A percentile compares a stretch with the other conserved stretches of the same genome.
Evolutionary conservation across 306 rosid species (phyloP).

Genomic region (Dicorynia guianensis): DNA sequence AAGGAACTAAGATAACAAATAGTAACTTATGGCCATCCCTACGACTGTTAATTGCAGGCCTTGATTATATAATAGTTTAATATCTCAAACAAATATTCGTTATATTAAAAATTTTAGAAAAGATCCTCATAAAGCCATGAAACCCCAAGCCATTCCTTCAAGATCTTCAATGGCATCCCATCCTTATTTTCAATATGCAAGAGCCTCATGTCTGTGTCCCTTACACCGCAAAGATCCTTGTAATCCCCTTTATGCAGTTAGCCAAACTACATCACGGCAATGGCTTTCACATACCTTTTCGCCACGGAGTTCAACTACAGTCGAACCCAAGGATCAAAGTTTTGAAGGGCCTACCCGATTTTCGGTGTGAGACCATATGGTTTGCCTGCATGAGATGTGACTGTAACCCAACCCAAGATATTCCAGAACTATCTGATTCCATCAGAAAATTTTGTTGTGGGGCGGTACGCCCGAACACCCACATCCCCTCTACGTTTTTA

Average conservation of each 20-base stretch:
- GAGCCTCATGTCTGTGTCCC: constrained; percentile 42
- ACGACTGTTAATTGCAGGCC: too few species aligned
- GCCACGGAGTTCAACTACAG: constrained; percentile 23
- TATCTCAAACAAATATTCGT: too few species aligned
- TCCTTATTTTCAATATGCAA: too few species aligned
- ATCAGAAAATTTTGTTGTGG: constrained; percentile 7
- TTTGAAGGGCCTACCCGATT: constrained; percentile 26
- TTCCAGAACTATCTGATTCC: constrained; percentile 28
- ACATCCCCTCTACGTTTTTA: too few species aligned
- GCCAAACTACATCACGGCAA: constrained; percentile 36
- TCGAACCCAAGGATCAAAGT: constrained; percentile 23
- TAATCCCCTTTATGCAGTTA: constrained; percentile 36
- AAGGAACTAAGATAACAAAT: too few species aligned
- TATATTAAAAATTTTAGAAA: too few species aligned
- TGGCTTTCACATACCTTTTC: constrained; percentile 38
- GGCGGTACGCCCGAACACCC: too few species aligned
- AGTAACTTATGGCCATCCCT: too few species aligned
- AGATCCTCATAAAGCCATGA: too few species aligned
- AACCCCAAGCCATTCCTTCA: too few species aligned
- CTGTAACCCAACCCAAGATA: constrained; percentile 26
- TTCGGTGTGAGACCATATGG: constrained; percentile 38
- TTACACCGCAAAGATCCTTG: constrained; percentile 40
- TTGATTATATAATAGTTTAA: too few species aligned
- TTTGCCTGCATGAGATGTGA: constrained; percentile 27
- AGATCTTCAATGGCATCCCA: too few species aligned